Base-by-base conservation (phyloP, 2,329 filamentous ascomycete genomes). In the Coniochaeta sp. region DNA sequence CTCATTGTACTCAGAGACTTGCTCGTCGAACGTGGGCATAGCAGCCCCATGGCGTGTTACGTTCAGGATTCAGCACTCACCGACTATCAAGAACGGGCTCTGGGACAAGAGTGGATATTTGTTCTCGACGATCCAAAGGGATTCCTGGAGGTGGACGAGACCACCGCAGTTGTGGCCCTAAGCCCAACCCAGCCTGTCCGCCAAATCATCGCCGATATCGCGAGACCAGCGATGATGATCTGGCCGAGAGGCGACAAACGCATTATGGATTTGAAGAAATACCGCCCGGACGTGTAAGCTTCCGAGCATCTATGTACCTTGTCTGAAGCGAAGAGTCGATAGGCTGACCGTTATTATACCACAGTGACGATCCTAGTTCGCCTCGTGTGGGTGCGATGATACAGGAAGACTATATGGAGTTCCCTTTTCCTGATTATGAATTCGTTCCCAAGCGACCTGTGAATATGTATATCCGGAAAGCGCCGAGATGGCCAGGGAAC, bases 181-280 rank as follows among this genome's bases (percentile, higher is more conserved):
- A 8, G 7, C 9, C 63, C 65, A 6, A 62, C 59, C 14, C 30
- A 65, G 17, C 66, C 66, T 4, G 64, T 68, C 24, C 64, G 61
- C 42, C 66, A 68, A 38, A 62, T 68, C 26, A 47, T 65, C 7
- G 55, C 63, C 1, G 67, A 68, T 7, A 30, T 67, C 24, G 36
- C 60, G 17, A 60, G 63, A 36, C 65, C 66, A 17, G 66, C 62
- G 2, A 55, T 62, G 26, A 65, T 66, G 57, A 60, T 67, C 2
- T 67, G 64, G 64, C 22, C 44, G 22, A 26, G 10, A 28, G 40
- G 40, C n/a, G 40, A 44, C n/a, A 44, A 44, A 22, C 36, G 36
- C 9, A 22, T 44, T 22, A 3, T 44, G 14, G 42, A 44, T 9
- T 4, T 44, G 17, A 22, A 7, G 42, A 9, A 44, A 12, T 44